phyloP scores from a whole-genome alignment of 371 early-diverging fungal genomes.

The Mortierella sp. region DNA sequence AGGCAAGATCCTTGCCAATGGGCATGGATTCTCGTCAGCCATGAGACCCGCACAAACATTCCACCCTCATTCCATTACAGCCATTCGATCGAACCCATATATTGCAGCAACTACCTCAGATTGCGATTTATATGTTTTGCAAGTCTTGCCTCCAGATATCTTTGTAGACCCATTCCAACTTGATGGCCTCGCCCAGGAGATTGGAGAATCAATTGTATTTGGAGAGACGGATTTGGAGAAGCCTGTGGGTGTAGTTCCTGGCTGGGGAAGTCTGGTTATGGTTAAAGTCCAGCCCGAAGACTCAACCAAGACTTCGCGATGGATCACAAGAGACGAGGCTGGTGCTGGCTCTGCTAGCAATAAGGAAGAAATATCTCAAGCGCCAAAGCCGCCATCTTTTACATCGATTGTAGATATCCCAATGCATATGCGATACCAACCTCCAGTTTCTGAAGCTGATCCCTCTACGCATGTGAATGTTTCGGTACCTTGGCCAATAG shows the following conservation, averaged over 20 bases:
- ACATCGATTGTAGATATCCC: conserved; percentile 44
- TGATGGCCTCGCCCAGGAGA: conserved; percentile 45
- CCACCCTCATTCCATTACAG: conserved; percentile 53
- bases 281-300: conserved; percentile 47
- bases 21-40: conserved; percentile 45
- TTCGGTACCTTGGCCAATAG: conserved; percentile 44
- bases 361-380: not conserved
- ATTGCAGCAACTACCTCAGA: conserved; percentile 29
- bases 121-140: conserved; percentile 44
- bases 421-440: conserved; percentile 57
- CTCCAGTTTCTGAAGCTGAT: conserved; percentile 30
- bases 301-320: conserved; percentile 37
- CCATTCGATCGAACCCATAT: conserved; percentile 44
- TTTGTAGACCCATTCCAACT: conserved; percentile 57
- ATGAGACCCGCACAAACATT: conserved; percentile 50
- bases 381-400: not conserved
- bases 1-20: conserved; percentile 21
- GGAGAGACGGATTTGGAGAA: conserved; percentile 57
- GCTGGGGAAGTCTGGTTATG: conserved; percentile 55
- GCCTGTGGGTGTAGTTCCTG: conserved; percentile 51
- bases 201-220: conserved; percentile 39
- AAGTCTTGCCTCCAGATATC: conserved; percentile 41
- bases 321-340: conserved; percentile 24
- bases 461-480: conserved; percentile 40
- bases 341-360: not conserved